Conservation (phyloP, 305 asterid genomes). For the Fraxinus baroniana region DNA sequence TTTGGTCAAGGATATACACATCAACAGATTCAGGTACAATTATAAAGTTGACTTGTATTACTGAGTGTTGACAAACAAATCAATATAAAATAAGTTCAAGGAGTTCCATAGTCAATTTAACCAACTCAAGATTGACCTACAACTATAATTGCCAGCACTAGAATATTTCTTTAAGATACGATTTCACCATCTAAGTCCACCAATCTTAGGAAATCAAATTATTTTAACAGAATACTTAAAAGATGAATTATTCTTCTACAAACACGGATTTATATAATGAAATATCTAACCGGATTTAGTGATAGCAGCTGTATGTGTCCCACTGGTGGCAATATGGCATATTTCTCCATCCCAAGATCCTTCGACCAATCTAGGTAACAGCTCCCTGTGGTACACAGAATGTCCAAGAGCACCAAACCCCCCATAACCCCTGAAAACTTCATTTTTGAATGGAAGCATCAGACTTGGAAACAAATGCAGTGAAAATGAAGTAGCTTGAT, state of each 20-base stretch:
- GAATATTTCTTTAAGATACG: background rate
- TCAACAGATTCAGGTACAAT: background rate
- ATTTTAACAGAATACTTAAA: background rate
- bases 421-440: constrained; percentile 97
- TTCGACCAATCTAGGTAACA: constrained; percentile 70
- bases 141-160: background rate
- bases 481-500: constrained; percentile 2
- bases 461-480: constrained; percentile 33
- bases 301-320: constrained; percentile 86
- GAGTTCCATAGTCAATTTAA: background rate
- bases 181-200: background rate
- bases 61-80: background rate
- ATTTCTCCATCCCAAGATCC: constrained; percentile 79
- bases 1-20: background rate
- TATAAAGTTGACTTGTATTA: background rate
- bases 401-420: constrained; percentile 99
- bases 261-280: background rate
- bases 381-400: constrained; percentile 79
- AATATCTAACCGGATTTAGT: constrained; percentile 62
- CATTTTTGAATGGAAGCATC: constrained; percentile 46
- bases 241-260: background rate
- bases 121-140: background rate
- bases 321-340: constrained; percentile 75
- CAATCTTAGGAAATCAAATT: background rate
- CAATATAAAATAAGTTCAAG: background rate